These are phyloP conservation scores for Zygnema cylindricum DNA, from an alignment of 139 green algal genomes.

Conservation along the genomic window DNA sequence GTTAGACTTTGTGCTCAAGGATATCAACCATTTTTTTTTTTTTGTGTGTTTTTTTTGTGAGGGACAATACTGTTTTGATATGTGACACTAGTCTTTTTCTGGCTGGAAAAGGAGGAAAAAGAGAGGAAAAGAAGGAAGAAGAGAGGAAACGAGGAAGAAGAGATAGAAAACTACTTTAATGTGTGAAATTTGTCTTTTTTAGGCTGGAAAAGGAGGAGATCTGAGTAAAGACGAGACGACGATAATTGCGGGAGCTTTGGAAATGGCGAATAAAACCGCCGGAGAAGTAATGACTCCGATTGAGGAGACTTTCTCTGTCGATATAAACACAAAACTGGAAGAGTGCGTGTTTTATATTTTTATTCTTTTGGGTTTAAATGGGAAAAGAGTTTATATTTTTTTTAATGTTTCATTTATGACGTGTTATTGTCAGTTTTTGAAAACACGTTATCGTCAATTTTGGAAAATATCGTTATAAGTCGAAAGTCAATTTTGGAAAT, in stretches of 20 bases:
- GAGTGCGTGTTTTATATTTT: not conserved
- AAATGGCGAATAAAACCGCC: conserved; percentile 59
- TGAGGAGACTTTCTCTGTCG: conserved; percentile 54
- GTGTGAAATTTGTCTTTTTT: not conserved
- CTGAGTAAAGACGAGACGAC: conserved; percentile 59
- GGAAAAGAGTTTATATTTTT: conserved; percentile 21
- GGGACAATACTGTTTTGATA: no score
- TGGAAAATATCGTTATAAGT: conserved; percentile 1
- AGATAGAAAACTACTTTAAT: not conserved
- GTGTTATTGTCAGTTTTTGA: conserved; percentile 37
- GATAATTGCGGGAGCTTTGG: conserved; percentile 65
- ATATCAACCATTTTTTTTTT: no score
- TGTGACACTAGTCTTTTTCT: no score
- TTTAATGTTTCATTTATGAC: conserved; percentile 36
- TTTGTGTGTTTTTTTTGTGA: no score
- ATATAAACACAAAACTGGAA: conserved; percentile 62
- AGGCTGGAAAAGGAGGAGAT: conserved; percentile 58
- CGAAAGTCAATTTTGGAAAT: no score
- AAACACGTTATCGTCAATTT: not conserved
- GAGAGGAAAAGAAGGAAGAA: not conserved
- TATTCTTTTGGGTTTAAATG: not conserved
- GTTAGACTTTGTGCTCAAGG: no score
- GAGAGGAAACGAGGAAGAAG: not conserved
- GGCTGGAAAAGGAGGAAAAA: not conserved
- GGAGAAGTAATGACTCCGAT: conserved; percentile 62